A percentile compares a stretch with the other conserved stretches of the same genome.
Evolutionary conservation across 805 yeast species (phyloP).

Genomic region (Tetrapisispora taiwanensis): DNA sequence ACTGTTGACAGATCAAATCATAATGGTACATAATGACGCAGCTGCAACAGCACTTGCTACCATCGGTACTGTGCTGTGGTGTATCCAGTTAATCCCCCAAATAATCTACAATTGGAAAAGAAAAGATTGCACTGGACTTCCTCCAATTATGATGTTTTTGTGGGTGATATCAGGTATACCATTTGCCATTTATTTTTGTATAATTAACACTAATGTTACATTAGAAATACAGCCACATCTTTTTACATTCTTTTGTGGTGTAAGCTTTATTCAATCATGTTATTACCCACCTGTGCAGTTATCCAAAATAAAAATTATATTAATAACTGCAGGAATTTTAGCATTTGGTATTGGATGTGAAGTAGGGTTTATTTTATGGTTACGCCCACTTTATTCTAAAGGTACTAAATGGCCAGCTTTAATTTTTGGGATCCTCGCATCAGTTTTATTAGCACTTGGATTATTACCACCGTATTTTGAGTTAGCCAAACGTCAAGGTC

Average conservation of each 20-base stretch:
- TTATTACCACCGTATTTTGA: slow-evolving; percentile 85
- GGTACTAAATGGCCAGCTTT: slow-evolving; percentile 66
- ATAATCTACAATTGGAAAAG: slow-evolving; percentile 60
- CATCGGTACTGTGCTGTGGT: slow-evolving; percentile 86
- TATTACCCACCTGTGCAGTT: slow-evolving; percentile 59
- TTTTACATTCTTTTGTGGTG: slow-evolving; percentile 57
- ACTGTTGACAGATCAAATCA: too few species aligned
- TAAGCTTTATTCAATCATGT: slow-evolving; percentile 60
- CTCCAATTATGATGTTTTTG: slow-evolving; percentile 76
- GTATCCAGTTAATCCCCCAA: slow-evolving; percentile 83
- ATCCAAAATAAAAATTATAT: slow-evolving; percentile 29
- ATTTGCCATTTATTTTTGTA: slow-evolving; percentile 73
- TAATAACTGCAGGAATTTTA: slow-evolving; percentile 32
- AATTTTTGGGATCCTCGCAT: slow-evolving; percentile 71
- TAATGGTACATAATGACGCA: not conserved
- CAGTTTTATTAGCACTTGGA: slow-evolving; percentile 65
- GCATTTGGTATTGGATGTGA: slow-evolving; percentile 48
- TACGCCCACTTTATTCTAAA: slow-evolving; percentile 44
- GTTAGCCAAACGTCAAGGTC: slow-evolving; percentile 64
- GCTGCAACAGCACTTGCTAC: slow-evolving; percentile 68
- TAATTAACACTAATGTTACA: slow-evolving; percentile 61
- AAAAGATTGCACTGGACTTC: slow-evolving; percentile 79
- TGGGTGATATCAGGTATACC: slow-evolving; percentile 80
- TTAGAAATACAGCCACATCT: slow-evolving; percentile 81
- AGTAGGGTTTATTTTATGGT: slow-evolving; percentile 60